Evolutionary conservation across 495 filamentous ascomycete genomes (phyloP), one percentile per base, ranked within the genome.

Genomic region (Neurospora sublineolata): DNA sequence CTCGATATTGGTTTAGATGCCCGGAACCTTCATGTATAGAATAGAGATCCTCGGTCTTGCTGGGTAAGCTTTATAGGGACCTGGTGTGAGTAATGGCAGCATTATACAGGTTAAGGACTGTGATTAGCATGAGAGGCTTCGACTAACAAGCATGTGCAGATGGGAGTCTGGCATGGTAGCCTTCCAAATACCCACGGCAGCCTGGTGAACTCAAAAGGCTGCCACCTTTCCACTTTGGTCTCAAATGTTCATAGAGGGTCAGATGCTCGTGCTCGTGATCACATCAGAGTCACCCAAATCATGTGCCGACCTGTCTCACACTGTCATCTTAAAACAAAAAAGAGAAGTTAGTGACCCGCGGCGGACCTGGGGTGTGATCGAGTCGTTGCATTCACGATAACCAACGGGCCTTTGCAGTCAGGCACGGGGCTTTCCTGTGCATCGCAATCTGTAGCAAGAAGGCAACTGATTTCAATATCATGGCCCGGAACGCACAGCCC

Each of bases 261-360:
- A 64, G 52, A 64, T 64, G 52, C 14, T 64, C 27, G 52, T 33
- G 27, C 52, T 60, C 52, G 52, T 64, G 52, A 64, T 64, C 27
- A 60, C 52, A 64, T 64, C 27, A 60, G 27, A 18, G 52, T 60
- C 27, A 33, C 52, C 40, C 71, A 69, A 72, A 75, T 74, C 75
- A 77, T 75, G 75, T 75, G 75, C 71, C 70, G 16, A 39, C 69
- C 27, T 77, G 76, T 77, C 76, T 76, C 72, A 77, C 73, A 52
- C 30, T 36, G 20, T 41, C 38, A 36, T 27, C 20, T 44, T 16
- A 23, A 27, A 64, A n/a, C n/a, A n/a, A 72, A 69, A 68, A 64
- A n/a, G 70, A n/a, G 70, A 37, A 68, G 44, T 37, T 36, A 37
- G 36, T 37, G 37, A 60, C 3, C 6, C n/a, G 38, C 52, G 52